These are phyloP conservation scores for Lodderomyces orthopsilosis DNA, from an alignment of 1,139 yeast species.

Conservation along the genomic window DNA sequence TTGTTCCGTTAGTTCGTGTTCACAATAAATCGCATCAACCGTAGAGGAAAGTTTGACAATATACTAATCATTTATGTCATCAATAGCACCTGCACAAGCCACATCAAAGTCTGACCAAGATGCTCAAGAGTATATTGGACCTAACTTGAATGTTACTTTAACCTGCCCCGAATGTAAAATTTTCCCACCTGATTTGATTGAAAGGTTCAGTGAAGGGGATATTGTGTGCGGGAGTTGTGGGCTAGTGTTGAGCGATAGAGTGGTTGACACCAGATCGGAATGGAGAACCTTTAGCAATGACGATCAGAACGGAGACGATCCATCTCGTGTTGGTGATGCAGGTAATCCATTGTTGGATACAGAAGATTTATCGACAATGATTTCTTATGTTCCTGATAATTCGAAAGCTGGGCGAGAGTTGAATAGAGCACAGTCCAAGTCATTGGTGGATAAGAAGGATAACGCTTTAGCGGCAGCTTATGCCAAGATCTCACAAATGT, in stretches of 20 bases:
- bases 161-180: constrained; percentile 96
- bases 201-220: constrained; percentile 95
- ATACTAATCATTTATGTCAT: constrained; percentile 7
- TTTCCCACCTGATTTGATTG: constrained; percentile 92
- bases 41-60: no score
- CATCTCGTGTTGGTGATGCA: constrained; percentile 99
- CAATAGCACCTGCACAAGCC: constrained; percentile 9
- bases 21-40: constrained; percentile 11
- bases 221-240: constrained; percentile 98
- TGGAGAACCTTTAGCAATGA: constrained; percentile 98
- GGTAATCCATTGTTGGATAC: constrained; percentile 92
- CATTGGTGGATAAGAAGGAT: constrained; percentile 83
- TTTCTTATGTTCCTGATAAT: constrained; percentile 80
- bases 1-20: constrained; percentile 17
- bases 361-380: constrained; percentile 89
- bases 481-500: constrained; percentile 89
- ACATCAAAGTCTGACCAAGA: constrained; percentile 8
- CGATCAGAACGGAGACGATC: constrained; percentile 97
- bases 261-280: constrained; percentile 94
- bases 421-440: constrained; percentile 83
- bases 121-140: constrained; percentile 44
- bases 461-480: constrained; percentile 86
- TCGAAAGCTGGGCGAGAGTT: constrained; percentile 79
- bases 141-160: constrained; percentile 82
- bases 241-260: constrained; percentile 83